A percentile compares a stretch with the other conserved stretches of the same genome.
Evolutionary conservation across 2,329 filamentous ascomycete species (phyloP).

Genomic region (Elsinoe batatas): DNA sequence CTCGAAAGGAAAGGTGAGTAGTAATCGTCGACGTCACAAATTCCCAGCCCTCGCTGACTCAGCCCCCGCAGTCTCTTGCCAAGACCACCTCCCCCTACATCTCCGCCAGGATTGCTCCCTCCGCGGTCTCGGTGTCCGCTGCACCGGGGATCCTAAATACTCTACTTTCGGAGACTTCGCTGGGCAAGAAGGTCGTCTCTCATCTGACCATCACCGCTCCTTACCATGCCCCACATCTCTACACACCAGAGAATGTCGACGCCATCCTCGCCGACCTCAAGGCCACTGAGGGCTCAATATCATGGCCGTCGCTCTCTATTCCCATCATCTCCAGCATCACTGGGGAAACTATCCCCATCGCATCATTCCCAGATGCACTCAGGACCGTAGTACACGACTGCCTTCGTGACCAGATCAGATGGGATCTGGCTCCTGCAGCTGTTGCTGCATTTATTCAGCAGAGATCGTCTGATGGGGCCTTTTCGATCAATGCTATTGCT

Average conservation of each 20-base stretch:
- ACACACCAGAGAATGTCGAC: slow-evolving; percentile 11
- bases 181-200: background rate
- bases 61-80: slow-evolving; percentile 12
- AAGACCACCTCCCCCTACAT: slow-evolving; percentile 12
- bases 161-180: slow-evolving; percentile 5
- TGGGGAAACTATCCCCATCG: background rate
- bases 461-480: background rate
- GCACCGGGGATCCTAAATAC: slow-evolving; percentile 7
- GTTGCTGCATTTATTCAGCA: slow-evolving; percentile 7
- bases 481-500: slow-evolving; percentile 9
- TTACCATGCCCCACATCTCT: slow-evolving; percentile 14
- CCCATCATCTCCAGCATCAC: slow-evolving; percentile 13
- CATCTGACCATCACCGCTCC: slow-evolving; percentile 6
- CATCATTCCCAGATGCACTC: slow-evolving; percentile 4
- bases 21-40: background rate
- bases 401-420: slow-evolving; percentile 11
- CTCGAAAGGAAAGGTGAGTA: slow-evolving; percentile 3
- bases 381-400: slow-evolving; percentile 3
- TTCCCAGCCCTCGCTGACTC: background rate
- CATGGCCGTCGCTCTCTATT: background rate
- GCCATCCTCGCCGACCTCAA: slow-evolving; percentile 10
- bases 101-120: slow-evolving; percentile 11
- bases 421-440: slow-evolving; percentile 7
- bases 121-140: slow-evolving; percentile 9
- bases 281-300: background rate